Base-by-base conservation (phyloP, 1,139 yeast genomes). In the Hemisphaericaspora xylofermentans region DNA sequence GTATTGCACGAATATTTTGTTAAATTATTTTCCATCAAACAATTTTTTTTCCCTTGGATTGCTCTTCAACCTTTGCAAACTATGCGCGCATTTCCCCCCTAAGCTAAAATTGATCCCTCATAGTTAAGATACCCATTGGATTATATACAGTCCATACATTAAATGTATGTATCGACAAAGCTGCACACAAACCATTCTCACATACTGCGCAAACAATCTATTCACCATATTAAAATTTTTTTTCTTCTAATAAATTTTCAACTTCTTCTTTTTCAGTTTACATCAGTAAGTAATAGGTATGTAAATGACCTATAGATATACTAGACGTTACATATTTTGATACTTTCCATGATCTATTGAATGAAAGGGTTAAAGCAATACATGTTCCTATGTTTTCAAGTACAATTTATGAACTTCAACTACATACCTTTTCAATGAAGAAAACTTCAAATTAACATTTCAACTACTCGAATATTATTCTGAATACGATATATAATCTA, bases 231-330 rank as follows among this genome's bases (percentile, higher is more conserved):
- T 29, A 36, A 36, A 36, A 36, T 19, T 25, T 36, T 35, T 35
- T 28, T 31, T 21, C 21, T 24, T 24, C 30, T 18, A 16, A 18
- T 15, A 25, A 36, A 36, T 26, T 36, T 33, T 36, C 33, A 30
- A 21, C 31, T 33, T 36, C 33, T 29, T 36, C 22, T 32, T 27
- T 36, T 36, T 19, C 25, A 21, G 15, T 25, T 22, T 17, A 36
- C 39, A 25, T 36, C 39, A 36, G 35, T 36, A 36, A 36, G 35
- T 36, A 36, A 36, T 30, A 36, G 39, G 39, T 36, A 36, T 36
- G 39, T 36, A 24, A 36, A 19, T 18, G 33, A 28, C 33, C 38
- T 35, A 35, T 35, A 35, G 14, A 35, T 27, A 28, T 35, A 28
- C 18, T 31, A 6, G 34, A 31, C 24, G 34, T 18, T 31, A 31